Evolutionary conservation across 345 rosid genomes (phyloP).

Genomic region (Salix dunnii): DNA sequence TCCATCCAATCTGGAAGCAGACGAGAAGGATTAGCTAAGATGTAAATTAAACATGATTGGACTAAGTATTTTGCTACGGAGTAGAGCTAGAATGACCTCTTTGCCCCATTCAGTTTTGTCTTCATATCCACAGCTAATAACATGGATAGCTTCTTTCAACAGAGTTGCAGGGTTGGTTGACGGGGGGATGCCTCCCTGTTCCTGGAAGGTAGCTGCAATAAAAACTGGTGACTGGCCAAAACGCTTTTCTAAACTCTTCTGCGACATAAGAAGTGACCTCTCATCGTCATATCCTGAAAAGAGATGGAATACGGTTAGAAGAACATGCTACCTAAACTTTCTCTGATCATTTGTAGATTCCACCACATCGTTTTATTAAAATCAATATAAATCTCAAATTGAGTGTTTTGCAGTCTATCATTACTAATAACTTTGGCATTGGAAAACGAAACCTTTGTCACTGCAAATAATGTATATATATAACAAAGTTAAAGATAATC

Average conservation of each 20-base stretch:
- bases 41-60: not conserved
- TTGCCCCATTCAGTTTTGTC: slow-evolving; percentile 99
- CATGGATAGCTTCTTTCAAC: slow-evolving; percentile 96
- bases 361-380: slow-evolving; percentile 6
- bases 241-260: slow-evolving; percentile 95
- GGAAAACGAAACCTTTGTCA: not conserved
- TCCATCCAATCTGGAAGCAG: slow-evolving; percentile 84
- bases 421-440: not conserved
- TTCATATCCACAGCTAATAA: slow-evolving; percentile 98
- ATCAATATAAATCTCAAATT: not conserved
- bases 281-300: slow-evolving; percentile 96
- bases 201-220: slow-evolving; percentile 98
- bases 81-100: slow-evolving; percentile 49
- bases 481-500: not conserved
- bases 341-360: not conserved
- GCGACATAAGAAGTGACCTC: slow-evolving; percentile 96
- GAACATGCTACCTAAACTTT: not conserved
- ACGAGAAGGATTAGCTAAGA: slow-evolving; percentile 2
- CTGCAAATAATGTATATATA: not conserved
- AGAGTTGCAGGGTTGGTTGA: slow-evolving; percentile 93
- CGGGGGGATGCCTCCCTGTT: slow-evolving; percentile 96
- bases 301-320: slow-evolving; percentile 5
- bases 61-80: too few relatives aligned
- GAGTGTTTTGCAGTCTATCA: not conserved
- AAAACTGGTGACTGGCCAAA: slow-evolving; percentile 99